phyloP scores from a whole-genome alignment of 129 eudicot genomes.

The Centaurea solstitialis region DNA sequence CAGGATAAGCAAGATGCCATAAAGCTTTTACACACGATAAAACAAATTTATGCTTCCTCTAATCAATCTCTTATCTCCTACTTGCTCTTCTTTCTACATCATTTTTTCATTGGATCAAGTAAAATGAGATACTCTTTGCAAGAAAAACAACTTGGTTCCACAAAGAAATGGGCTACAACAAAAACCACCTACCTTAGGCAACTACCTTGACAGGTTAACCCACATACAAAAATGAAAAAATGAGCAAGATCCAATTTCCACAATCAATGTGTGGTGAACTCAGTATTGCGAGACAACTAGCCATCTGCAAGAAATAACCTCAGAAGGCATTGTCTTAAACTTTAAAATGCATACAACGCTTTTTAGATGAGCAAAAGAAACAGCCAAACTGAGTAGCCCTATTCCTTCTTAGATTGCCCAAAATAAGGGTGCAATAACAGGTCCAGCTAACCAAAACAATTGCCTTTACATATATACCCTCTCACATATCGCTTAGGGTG shows the following conservation, averaged over 20 bases:
- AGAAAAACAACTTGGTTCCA: neutral
- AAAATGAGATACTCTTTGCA: neutral
- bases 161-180: neutral
- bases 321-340: neutral
- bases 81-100: neutral
- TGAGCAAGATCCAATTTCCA: neutral
- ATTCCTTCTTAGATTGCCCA: neutral
- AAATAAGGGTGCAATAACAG: neutral
- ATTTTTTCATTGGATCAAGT: neutral
- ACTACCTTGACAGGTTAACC: neutral
- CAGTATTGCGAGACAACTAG: neutral
- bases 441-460: neutral
- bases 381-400: neutral
- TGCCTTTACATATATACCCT: neutral
- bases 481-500: neutral
- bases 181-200: neutral
- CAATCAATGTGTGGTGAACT: neutral
- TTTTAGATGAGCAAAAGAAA: neutral
- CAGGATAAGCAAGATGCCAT: neutral
- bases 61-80: neutral
- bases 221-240: neutral
- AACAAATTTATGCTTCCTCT: neutral
- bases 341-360: neutral
- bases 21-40: neutral
- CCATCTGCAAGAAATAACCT: neutral